Evolutionary conservation across 1,139 yeast genomes (phyloP).

Genomic region (Suhomyces panamericanus): DNA sequence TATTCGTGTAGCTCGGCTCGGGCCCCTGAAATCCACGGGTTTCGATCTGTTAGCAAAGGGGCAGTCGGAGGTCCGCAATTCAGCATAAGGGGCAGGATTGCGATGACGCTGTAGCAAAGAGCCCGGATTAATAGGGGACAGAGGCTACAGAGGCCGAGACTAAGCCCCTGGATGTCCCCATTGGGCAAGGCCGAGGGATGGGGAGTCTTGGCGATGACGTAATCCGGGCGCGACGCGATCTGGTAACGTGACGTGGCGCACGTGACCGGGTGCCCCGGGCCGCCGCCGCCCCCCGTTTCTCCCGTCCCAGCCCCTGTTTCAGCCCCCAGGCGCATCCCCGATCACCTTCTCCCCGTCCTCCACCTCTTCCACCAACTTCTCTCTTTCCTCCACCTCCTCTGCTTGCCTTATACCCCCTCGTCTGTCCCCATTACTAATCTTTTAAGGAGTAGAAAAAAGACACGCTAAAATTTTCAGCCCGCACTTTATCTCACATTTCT

Average conservation of each 20-base stretch:
- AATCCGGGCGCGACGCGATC: background rate
- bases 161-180: background rate
- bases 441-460: constrained; percentile 11
- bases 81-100: no score
- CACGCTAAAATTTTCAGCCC: constrained; percentile 10
- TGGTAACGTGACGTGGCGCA: background rate
- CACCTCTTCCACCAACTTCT: background rate
- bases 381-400: background rate
- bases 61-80: no score
- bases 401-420: background rate
- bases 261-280: constrained; percentile 1
- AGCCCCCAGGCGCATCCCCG: background rate
- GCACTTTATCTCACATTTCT: background rate
- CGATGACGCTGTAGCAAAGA: no score
- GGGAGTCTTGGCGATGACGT: constrained; percentile 1
- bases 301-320: background rate
- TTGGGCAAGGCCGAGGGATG: background rate
- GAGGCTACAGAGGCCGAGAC: background rate
- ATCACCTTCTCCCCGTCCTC: background rate
- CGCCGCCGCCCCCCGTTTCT: background rate
- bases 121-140: no score
- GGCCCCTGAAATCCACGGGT: no score
- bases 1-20: no score
- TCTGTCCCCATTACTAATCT: constrained; percentile 1
- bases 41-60: no score